These are phyloP conservation scores for Dipteronia dyeriana DNA, from an alignment of 345 rosid genomes.

Conservation along the genomic window DNA sequence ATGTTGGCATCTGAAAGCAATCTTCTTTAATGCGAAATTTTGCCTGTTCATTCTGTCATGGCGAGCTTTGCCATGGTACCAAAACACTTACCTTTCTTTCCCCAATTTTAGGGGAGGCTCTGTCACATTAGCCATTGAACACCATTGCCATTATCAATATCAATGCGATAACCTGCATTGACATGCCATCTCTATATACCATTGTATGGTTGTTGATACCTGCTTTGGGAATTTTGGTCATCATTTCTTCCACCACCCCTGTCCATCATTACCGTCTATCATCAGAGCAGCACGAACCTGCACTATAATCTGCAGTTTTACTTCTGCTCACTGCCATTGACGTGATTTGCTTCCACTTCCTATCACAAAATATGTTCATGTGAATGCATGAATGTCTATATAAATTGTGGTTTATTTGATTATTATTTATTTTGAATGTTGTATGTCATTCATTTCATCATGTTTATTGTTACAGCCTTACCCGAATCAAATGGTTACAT, in stretches of 20 bases:
- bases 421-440: not conserved
- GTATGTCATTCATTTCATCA: not conserved
- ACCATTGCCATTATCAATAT: not conserved
- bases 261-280: not conserved
- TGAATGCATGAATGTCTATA: not conserved
- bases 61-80: not conserved
- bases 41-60: not conserved
- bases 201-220: not conserved
- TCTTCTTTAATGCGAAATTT: not conserved
- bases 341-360: not conserved
- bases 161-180: not conserved
- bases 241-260: not conserved
- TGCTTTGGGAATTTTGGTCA: not conserved
- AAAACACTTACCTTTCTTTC: not conserved
- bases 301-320: not conserved
- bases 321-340: not conserved
- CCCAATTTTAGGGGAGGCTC: not conserved
- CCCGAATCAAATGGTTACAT: conserved; percentile 97
- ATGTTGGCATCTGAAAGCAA: not conserved
- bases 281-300: not conserved
- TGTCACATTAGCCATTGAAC: not conserved
- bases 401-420: not conserved
- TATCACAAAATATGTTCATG: not conserved
- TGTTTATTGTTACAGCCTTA: conserved; percentile 49
- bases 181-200: not conserved